Evolutionary conservation across 768 basidiomycete species (phyloP), one percentile per base, ranked within the genome.

Genomic region (Mycena capillaripes): DNA sequence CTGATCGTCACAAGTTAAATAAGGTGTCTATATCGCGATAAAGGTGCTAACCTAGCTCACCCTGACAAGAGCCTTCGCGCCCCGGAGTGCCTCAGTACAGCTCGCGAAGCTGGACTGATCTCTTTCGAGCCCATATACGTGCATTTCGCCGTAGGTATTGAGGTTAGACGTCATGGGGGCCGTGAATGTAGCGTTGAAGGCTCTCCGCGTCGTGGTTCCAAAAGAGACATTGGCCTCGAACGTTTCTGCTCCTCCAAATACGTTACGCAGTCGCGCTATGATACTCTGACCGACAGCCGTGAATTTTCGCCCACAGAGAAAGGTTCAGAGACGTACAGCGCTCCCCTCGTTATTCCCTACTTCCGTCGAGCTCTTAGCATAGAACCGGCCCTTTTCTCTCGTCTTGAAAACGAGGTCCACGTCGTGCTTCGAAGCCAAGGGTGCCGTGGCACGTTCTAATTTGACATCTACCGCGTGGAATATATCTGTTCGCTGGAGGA

Each of bases 331-430:
- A 88, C 95, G 79, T 78, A 96, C 97, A n/a, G 96, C 96, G 66
- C 85, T 96, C 14, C 95, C 97, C 81, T 98, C 98, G 59, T 92
- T 93, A 70, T 97, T 96, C 4, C 98, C 97, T 8, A 98, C 85
- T 78, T 98, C 97, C 4, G 97, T 98, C 6, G 94, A 88, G 3
- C 92, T 95, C 73, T 93, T 95, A 9, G 97, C 76, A 75, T 88
- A 95, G 75, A 92, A 90, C 42, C 95, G 85, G 7, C 95, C 90
- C 66, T 89, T 89, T 81, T 98, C 97, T 46, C 88, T 85, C 4
- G 95, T 88, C 70, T 89, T 88, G 81, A 97, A 91, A 2, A 97
- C 88, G 42, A 99, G 79, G 76, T 98, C 95, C 14, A 97, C 89
- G 72, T 94, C 93, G 11, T 87, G 88, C 12, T 82, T 80, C 57